These are phyloP conservation scores for Coniella vitis DNA, from an alignment of 2,329 filamentous ascomycete genomes.

Conservation along the genomic window DNA sequence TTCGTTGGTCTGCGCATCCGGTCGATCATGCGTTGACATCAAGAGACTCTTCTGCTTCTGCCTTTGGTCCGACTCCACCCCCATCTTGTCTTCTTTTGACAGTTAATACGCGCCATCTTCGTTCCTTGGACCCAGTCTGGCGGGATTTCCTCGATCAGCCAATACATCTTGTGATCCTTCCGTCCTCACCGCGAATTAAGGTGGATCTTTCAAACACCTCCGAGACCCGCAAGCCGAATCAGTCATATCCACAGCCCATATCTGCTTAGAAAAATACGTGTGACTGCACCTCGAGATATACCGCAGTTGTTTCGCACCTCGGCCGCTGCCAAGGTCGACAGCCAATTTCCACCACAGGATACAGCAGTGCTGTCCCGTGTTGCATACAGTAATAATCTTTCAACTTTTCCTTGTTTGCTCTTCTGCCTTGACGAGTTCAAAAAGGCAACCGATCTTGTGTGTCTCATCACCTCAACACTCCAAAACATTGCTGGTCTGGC, in stretches of 20 bases:
- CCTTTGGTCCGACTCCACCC: constrained; percentile 6
- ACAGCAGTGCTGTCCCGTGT: constrained; percentile 45
- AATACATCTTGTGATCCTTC: constrained; percentile 11
- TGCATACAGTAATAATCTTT: constrained; percentile 11
- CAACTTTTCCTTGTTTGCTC: not conserved
- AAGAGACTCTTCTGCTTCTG: constrained; percentile 2
- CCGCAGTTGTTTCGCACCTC: constrained; percentile 1
- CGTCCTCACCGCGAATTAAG: constrained; percentile 4
- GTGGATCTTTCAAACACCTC: not conserved
- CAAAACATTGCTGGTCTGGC: constrained; percentile 3
- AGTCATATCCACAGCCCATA: constrained; percentile 3
- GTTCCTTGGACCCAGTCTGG: constrained; percentile 10
- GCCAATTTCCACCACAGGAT: constrained; percentile 33
- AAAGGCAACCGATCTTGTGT: not conserved
- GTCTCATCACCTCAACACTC: constrained; percentile 2
- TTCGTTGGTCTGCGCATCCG: constrained; percentile 11
- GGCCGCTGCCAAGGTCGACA: constrained; percentile 8
- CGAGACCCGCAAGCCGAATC: not conserved
- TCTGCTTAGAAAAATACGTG: constrained; percentile 16
- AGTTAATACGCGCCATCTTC: constrained; percentile 2
- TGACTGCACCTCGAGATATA: not conserved
- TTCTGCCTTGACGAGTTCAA: constrained; percentile 1
- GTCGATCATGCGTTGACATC: constrained; percentile 17
- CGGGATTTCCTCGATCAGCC: constrained; percentile 11
- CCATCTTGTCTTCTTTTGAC: constrained; percentile 1